Evolutionary conservation across 2,329 filamentous ascomycete genomes (phyloP), one percentile per base, ranked within the genome.

Genomic region (Diaporthe ilicicola): DNA sequence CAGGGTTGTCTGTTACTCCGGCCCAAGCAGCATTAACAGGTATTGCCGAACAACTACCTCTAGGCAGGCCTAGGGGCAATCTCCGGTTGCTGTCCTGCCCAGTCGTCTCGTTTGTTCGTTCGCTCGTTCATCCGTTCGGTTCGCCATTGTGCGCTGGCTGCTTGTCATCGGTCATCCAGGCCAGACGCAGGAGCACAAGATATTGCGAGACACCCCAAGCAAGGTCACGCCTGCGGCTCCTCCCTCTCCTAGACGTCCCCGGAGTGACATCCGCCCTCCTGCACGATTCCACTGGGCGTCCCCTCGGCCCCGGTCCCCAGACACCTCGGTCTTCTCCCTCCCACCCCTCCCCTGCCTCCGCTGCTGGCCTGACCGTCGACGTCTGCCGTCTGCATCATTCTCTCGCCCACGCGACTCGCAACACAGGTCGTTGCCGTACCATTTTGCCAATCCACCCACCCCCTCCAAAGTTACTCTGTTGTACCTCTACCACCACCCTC

Each of bases 201-300:
- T 68, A 59, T n/a, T 68, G 29, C 29, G 37, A 46, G 17, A 37
- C 51, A 48, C 37, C 19, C 39, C 1, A 29, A 53, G 22, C 64
- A 69, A 71, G 70, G 70, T 71, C 70, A 71, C 70, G 70, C 70
- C 70, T 69, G 48, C 48, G 48, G 50, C 70, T 54, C n/a, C 39
- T 64, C 53, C 64, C 62, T 46, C 44, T 48, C 37, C 48, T 37
- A 55, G 34, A 32, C 56, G 39, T 37, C 65, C 61, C 59, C 51
- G 53, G 53, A 54, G 69, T 70, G 46, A 54, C 44, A 70, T 54
- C 37, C 54, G n/a, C 53, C 59, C 67, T 62, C 44, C 56, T 66
- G 34, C 51, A 70, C 9, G 34, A 44, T 67, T 65, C 50, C 37
- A 55, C 62, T 64, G 67, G 65, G 46, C 55, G 39, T 24, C 70